phyloP scores from a whole-genome alignment of 768 basidiomycete species.

The Collybiopsis luxurians region DNA sequence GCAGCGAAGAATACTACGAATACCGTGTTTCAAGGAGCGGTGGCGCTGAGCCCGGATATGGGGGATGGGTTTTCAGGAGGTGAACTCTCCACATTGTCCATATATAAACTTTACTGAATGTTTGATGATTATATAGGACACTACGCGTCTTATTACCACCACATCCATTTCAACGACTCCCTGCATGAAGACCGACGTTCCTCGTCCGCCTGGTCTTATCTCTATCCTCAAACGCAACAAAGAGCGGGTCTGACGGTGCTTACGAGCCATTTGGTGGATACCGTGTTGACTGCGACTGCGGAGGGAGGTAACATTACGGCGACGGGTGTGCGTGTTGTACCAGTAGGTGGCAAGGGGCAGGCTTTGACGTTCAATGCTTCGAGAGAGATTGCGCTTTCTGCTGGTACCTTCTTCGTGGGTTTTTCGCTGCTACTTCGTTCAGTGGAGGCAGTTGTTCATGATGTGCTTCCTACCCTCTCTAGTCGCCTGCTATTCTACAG shows the following conservation, averaged over 20 bases:
- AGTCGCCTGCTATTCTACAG: constrained; percentile 15
- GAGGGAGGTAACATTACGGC: constrained; percentile 8
- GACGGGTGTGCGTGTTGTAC: constrained; percentile 7
- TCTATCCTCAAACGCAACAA: constrained; percentile 13
- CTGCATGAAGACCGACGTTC: constrained; percentile 15
- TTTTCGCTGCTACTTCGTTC: neutral
- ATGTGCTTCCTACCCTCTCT: neutral
- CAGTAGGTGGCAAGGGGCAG: constrained; percentile 6
- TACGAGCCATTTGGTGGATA: constrained; percentile 9
- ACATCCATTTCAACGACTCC: constrained; percentile 17
- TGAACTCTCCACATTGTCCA: neutral
- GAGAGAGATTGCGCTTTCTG: constrained; percentile 12
- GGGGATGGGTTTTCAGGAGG: constrained; percentile 16
- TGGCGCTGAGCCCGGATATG: constrained; percentile 14
- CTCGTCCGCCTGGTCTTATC: constrained; percentile 16
- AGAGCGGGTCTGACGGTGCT: constrained; percentile 13
- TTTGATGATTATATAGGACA: constrained; percentile 2
- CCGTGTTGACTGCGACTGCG: neutral
- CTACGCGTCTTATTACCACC: constrained; percentile 14
- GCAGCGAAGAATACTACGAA: constrained; percentile 13
- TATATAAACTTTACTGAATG: neutral
- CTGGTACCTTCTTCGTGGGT: constrained; percentile 13
- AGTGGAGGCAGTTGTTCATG: too few species aligned
- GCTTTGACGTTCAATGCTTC: constrained; percentile 7
- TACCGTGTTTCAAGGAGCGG: constrained; percentile 5